Conservation (phyloP, 1,139 yeast species). For the Saccharomyces hybrid region DNA sequence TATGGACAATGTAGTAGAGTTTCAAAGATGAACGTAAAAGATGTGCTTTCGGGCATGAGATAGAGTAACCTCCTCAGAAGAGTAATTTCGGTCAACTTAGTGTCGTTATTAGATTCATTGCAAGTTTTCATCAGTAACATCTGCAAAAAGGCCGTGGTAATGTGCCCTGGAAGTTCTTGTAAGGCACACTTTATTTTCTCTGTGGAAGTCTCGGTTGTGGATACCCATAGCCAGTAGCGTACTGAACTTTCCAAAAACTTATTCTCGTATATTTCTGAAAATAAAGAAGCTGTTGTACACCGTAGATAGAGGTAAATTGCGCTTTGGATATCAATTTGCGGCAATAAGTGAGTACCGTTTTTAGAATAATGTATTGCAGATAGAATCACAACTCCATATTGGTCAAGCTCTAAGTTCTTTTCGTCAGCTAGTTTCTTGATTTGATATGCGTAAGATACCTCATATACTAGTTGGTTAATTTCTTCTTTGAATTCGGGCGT, state of each 20-base stretch:
- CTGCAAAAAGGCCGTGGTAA: constrained; percentile 41
- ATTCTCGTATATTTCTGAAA: constrained; percentile 22
- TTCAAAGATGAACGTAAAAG: constrained; percentile 58
- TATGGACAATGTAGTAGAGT: constrained; percentile 65
- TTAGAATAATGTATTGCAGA: constrained; percentile 27
- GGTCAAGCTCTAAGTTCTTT: constrained; percentile 28
- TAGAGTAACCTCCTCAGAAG: constrained; percentile 51
- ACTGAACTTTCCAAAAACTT: constrained; percentile 36
- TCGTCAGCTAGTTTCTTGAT: constrained; percentile 23
- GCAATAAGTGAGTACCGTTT: constrained; percentile 9
- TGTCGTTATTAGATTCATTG: constrained; percentile 24
- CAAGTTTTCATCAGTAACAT: constrained; percentile 37
- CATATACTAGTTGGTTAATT: constrained; percentile 34
- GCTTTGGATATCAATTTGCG: constrained; percentile 18
- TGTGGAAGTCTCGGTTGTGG: constrained; percentile 31
- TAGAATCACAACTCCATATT: constrained; percentile 30
- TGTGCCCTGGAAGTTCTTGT: constrained; percentile 24
- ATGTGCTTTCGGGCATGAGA: constrained; percentile 45
- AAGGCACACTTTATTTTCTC: constrained; percentile 24
- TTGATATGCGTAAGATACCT: constrained; percentile 34
- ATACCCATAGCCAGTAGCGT: constrained; percentile 39
- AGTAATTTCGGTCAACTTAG: constrained; percentile 35
- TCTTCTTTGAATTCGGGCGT: constrained; percentile 24
- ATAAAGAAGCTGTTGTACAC: constrained; percentile 33
- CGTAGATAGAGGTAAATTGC: constrained; percentile 31